Base-by-base conservation (phyloP, 805 yeast genomes). In the Starmera dryadoides region DNA sequence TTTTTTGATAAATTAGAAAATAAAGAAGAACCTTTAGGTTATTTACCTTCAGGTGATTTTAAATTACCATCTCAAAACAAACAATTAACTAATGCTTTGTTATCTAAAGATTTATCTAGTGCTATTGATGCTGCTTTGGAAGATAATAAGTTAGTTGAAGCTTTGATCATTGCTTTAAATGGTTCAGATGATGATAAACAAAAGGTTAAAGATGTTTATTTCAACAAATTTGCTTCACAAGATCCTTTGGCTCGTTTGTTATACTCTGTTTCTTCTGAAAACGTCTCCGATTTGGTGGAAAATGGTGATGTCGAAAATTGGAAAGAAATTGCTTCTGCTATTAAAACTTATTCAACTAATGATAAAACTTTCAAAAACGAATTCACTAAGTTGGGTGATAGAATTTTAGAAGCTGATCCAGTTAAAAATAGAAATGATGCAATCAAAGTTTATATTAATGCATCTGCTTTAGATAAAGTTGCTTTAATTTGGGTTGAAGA, bases 401-500 rank as follows among this genome's bases (percentile, higher is more conserved):
- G 96, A 48, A 62, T 93, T 18, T 62, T 77, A 38, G 62, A 60
- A 1, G 65, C 73, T 6, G 64, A 68, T 18, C 64, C 64, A 1
- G 63, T 71, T 2, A 62, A 67, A 14, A 62, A 73, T 39, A 77
- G 97, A 58, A 77, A 79, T 50, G 73, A 79, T 55, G 95, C 98
- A 2, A 66, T 91, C 34, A 60, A 75, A 26, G 79, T 88, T 46
- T 93, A 81, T 58, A 68, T 87, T 47, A 84, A 87, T 17, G 96
- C 96, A 23, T 75, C 79, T 33, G 80, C 93, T 4, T 68, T 88
- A 38, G 94, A 83, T 45, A 84, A 81, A 53, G 80, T 87, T 35
- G 76, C 95, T 4, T 59, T 67, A 11, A 75, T 93, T 46, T 93
- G 99, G 99, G 71, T 86, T 38, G 67, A 76, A 21, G 98, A 93